phyloP scores from a whole-genome alignment of 2,329 filamentous ascomycete species.

The Seiridium unicorne region DNA sequence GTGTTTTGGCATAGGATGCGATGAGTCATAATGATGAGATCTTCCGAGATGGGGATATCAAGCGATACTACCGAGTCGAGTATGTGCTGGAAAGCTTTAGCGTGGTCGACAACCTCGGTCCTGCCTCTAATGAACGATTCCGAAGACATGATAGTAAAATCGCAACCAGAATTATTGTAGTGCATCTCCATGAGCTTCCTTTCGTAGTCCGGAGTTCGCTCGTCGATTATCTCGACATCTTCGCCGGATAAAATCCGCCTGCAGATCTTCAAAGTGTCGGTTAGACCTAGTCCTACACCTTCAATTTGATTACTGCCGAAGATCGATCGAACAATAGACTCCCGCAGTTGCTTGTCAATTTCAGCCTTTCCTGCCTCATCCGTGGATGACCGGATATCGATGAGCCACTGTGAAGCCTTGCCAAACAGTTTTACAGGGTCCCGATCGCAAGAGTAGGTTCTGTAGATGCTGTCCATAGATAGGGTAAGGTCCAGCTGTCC shows the following conservation, averaged over 20 bases:
- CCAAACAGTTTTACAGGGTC: neutral
- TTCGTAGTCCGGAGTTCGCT: neutral
- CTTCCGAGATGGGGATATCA: conserved; percentile 1
- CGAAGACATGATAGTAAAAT: neutral
- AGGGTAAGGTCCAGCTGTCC: too few species aligned
- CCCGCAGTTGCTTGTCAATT: neutral
- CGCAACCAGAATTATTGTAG: neutral
- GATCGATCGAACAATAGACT: neutral
- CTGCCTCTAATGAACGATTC: neutral
- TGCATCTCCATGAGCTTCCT: neutral
- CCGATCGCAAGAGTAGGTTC: neutral
- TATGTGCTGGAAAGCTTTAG: conserved; percentile 10
- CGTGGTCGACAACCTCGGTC: conserved; percentile 6
- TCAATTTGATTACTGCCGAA: neutral
- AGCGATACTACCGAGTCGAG: conserved; percentile 5
- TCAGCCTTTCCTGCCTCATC: neutral
- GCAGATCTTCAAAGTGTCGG: neutral
- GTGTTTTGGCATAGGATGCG: conserved; percentile 1
- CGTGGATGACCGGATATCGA: neutral
- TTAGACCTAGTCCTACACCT: neutral
- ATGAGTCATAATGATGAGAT: conserved; percentile 7
- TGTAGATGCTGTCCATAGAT: neutral
- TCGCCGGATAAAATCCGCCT: neutral
- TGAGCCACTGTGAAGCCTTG: neutral
- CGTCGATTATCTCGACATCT: neutral